Conservation (phyloP, 2,329 filamentous ascomycete species). For the Trichoderma gracile region DNA sequence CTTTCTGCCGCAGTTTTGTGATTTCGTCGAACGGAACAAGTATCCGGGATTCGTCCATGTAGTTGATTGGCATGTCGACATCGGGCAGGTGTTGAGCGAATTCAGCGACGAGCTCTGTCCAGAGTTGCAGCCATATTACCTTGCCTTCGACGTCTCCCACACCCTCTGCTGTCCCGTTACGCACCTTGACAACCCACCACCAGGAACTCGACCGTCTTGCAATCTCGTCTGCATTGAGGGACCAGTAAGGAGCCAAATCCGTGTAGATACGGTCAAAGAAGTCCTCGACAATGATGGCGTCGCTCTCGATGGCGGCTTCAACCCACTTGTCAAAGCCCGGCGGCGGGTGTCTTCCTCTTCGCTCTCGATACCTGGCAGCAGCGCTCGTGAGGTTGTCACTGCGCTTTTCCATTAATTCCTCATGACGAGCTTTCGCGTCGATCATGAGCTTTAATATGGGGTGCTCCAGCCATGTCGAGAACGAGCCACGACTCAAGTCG, state of each 20-base stretch:
- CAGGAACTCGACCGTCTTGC: slow-evolving; percentile 45
- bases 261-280: slow-evolving; percentile 67
- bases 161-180: slow-evolving; percentile 45
- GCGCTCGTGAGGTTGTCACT: slow-evolving; percentile 53
- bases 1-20: slow-evolving; percentile 50
- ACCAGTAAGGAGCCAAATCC: slow-evolving; percentile 63
- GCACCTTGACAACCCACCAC: slow-evolving; percentile 51
- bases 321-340: slow-evolving; percentile 65
- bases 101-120: slow-evolving; percentile 52
- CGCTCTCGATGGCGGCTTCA: slow-evolving; percentile 51
- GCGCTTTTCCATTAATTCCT: slow-evolving; percentile 44
- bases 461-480: slow-evolving; percentile 35
- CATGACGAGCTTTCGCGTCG: slow-evolving; percentile 48
- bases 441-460: slow-evolving; percentile 54
- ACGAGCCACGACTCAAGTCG: slow-evolving; percentile 28
- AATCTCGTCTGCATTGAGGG: slow-evolving; percentile 47
- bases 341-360: slow-evolving; percentile 61
- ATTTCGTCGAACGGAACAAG: slow-evolving; percentile 61
- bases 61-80: slow-evolving; percentile 67
- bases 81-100: slow-evolving; percentile 59
- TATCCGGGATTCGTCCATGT: slow-evolving; percentile 64
- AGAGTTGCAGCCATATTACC: slow-evolving; percentile 50
- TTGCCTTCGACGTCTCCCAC: slow-evolving; percentile 44
- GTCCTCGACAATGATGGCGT: slow-evolving; percentile 61
- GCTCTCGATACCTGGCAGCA: slow-evolving; percentile 56